Evolutionary conservation across 176 grass and related monocot genomes (phyloP), one percentile per base, ranked within the genome.

Genomic region (Oryza longistaminata): DNA sequence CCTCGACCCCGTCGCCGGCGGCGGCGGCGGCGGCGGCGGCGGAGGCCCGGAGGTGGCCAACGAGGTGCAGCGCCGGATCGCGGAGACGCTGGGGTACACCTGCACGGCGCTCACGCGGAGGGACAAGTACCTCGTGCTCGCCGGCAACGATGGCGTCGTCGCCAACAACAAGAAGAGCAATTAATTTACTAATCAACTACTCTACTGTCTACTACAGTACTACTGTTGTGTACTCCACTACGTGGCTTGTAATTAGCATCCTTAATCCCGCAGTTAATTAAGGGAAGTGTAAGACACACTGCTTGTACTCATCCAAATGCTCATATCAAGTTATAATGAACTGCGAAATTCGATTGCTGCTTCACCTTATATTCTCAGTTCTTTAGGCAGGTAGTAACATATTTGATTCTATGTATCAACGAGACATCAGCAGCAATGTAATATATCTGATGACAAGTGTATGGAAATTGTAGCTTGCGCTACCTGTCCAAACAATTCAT

Each of bases 71-170:
- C 79, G 80, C 40, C 71, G 81, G 74, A 79, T 98, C 61, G 89
- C 85, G 1, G 80, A 85, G 62, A 83, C 83, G 42, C 89, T 98
- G 0, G 89, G 87, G 48, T 95, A 85, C 82, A 61, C 81, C 73
- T 90, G 93, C 93, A 95, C 96, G 0, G 84, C 50, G 21, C 85
- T 93, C 22, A 95, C 96, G 1, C 92, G 96, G 85, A 93, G 78
- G 81, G 93, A 98, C 44, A 98, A 98, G 88, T 98, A 98, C 88
- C 76, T 95, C 82, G 93, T 95, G 76, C 91, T 98, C 46, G 89
- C 96, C 29, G 91, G 93, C 69, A 98, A 95, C 52, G 89, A 92
- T 79, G 96, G 96, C 7, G 39, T 90, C 39, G 90, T 91, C 73
- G 73, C 26, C 78, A 71, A 5, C 65, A 24, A 71, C 39, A 37